Evolutionary conservation across 1,284 basidiomycete species (phyloP).

Genomic region (Gomphus bonarii): DNA sequence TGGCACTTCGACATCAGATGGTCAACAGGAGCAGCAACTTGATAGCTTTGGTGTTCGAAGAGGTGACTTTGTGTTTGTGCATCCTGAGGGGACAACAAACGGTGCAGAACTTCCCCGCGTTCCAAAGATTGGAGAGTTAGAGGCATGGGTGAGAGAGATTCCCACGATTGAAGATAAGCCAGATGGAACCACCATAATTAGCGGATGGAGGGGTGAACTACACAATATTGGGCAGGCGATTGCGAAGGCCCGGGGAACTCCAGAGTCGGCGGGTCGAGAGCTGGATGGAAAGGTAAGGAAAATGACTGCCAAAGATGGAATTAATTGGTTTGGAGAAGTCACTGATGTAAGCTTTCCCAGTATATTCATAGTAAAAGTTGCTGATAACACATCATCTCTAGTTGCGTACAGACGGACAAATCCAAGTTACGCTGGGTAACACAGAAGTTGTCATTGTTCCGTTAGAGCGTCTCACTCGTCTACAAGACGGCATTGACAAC

Average conservation of each 20-base stretch:
- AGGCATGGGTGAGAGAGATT: slow-evolving; percentile 61
- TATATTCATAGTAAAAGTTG: too few relatives aligned
- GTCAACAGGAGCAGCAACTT: slow-evolving; percentile 30
- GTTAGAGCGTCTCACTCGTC: slow-evolving; percentile 53
- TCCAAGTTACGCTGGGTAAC: slow-evolving; percentile 58
- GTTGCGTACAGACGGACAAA: slow-evolving; percentile 61
- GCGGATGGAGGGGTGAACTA: slow-evolving; percentile 63
- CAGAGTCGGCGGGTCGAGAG: slow-evolving; percentile 25
- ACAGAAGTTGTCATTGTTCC: slow-evolving; percentile 37
- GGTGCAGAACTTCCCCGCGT: slow-evolving; percentile 56
- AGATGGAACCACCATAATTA: slow-evolving; percentile 30
- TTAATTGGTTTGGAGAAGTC: slow-evolving; percentile 75
- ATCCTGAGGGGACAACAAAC: slow-evolving; percentile 53
- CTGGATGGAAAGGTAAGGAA: slow-evolving; percentile 35
- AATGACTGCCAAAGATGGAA: slow-evolving; percentile 32
- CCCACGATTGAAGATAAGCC: slow-evolving; percentile 32
- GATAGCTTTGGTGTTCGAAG: slow-evolving; percentile 68
- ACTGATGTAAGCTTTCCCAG: too few relatives aligned
- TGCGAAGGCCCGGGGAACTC: slow-evolving; percentile 36
- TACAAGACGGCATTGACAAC: slow-evolving; percentile 68
- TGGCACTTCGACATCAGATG: slow-evolving; percentile 42
- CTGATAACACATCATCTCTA: slow-evolving; percentile 19
- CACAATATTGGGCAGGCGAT: slow-evolving; percentile 48
- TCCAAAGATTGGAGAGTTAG: slow-evolving; percentile 71
- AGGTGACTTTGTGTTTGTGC: slow-evolving; percentile 79